Evolutionary conservation across 192 early-diverging fungal species (phyloP).

Genomic region (Kappamyces sp.): DNA sequence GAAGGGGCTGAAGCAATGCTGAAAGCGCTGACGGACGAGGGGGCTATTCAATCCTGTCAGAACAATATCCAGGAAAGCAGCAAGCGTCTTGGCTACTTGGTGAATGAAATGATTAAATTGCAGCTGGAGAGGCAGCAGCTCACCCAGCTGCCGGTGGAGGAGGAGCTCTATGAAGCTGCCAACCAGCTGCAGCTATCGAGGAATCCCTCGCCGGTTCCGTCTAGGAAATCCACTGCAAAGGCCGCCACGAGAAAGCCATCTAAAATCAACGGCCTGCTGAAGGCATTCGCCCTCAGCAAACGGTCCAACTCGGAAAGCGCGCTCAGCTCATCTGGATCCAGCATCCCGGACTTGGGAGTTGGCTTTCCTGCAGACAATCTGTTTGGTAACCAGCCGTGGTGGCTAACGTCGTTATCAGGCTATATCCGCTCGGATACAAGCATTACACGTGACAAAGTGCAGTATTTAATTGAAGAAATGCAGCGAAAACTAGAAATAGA

Average conservation of each 20-base stretch:
- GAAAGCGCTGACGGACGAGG: slow-evolving; percentile 62
- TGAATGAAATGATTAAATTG: slow-evolving; percentile 29
- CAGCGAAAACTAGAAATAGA: slow-evolving; percentile 91
- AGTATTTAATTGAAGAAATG: slow-evolving; percentile 75
- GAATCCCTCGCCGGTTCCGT: background rate
- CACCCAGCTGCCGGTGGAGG: background rate
- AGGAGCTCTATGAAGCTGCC: background rate
- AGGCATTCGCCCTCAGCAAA: background rate
- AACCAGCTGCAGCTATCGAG: background rate
- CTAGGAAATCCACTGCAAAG: background rate
- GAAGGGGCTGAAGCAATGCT: slow-evolving; percentile 68
- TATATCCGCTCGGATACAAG: slow-evolving; percentile 37
- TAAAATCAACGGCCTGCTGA: background rate
- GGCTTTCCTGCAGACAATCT: slow-evolving; percentile 31
- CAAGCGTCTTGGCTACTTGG: slow-evolving; percentile 33
- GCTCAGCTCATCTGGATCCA: background rate
- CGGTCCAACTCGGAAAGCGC: slow-evolving; percentile 5
- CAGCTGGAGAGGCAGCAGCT: slow-evolving; percentile 2
- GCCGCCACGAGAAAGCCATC: slow-evolving; percentile 6
- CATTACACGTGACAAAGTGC: slow-evolving; percentile 46
- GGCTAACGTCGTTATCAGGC: slow-evolving; percentile 24
- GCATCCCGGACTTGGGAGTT: background rate
- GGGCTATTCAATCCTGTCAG: slow-evolving; percentile 71
- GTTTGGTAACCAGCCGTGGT: slow-evolving; percentile 1
- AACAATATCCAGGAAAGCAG: slow-evolving; percentile 32